Evolutionary conservation across 164 flowering plant species (phyloP).

Genomic region (Brasenia schreberi): DNA sequence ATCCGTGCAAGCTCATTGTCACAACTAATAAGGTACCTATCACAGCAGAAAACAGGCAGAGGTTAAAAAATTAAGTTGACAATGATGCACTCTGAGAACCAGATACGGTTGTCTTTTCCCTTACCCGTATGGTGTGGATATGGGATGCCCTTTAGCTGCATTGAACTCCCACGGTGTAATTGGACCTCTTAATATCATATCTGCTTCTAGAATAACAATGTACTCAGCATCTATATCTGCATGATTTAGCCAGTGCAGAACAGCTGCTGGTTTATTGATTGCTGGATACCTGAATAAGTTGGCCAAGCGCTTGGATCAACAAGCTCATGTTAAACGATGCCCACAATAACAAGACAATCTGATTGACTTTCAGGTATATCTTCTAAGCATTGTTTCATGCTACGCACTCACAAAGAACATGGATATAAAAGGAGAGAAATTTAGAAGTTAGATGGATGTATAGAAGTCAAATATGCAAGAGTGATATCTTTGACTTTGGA

Average conservation of each 20-base stretch:
- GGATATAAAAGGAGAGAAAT: no score
- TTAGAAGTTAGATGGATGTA: no score
- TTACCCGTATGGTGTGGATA: conserved; percentile 96
- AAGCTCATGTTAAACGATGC: background rate
- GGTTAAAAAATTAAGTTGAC: background rate
- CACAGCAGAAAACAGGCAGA: background rate
- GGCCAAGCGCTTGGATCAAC: background rate
- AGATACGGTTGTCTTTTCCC: conserved; percentile 6
- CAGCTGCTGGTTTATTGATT: conserved; percentile 94
- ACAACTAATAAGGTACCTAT: conserved; percentile 93
- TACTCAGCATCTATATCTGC: conserved; percentile 79
- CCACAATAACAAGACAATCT: background rate
- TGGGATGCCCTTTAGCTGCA: conserved; percentile 81
- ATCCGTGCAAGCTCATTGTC: conserved; percentile 88
- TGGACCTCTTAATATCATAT: conserved; percentile 89
- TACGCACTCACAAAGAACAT: no score
- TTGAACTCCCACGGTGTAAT: conserved; percentile 98
- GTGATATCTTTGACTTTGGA: no score
- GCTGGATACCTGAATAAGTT: conserved; percentile 80
- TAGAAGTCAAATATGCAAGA: no score
- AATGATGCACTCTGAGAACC: background rate
- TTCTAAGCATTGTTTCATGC: no score
- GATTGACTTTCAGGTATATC: no score
- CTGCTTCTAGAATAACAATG: conserved; percentile 92
- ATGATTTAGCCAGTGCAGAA: conserved; percentile 95